A percentile compares a stretch with the other conserved stretches of the same genome.
phyloP scores from a whole-genome alignment of 805 yeast genomes.

The Hanseniaspora nectarophila region DNA sequence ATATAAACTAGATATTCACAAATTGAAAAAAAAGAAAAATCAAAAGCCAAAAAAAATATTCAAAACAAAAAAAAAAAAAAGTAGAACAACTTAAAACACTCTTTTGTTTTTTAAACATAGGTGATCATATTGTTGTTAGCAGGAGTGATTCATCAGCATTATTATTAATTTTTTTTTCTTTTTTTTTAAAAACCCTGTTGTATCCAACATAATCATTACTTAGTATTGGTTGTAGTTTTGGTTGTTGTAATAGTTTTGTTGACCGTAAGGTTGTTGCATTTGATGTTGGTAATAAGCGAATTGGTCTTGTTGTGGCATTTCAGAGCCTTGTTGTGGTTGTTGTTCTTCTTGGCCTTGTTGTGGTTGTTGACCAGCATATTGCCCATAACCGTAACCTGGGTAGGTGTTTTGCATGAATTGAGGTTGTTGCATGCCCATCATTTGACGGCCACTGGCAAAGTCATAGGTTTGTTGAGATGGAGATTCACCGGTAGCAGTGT shows the following conservation, averaged over 20 bases:
- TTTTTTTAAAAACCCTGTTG: too few species aligned
- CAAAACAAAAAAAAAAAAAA: too few species aligned
- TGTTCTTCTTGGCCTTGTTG: conserved; percentile 23
- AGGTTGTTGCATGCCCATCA: conserved; percentile 12
- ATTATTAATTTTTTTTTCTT: too few species aligned
- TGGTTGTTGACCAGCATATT: conserved; percentile 12
- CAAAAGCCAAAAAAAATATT: not conserved
- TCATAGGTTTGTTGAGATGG: conserved; percentile 22
- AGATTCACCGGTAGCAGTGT: conserved; percentile 21
- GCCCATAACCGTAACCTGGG: conserved; percentile 1
- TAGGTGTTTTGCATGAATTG: conserved; percentile 10
- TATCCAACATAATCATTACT: too few species aligned
- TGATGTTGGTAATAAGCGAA: conserved; percentile 13
- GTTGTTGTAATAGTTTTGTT: conserved; percentile 28
- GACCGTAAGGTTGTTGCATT: conserved; percentile 24
- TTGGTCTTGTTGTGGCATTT: conserved; percentile 19
- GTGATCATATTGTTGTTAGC: too few species aligned
- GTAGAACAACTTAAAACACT: too few species aligned
- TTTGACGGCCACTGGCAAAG: conserved; percentile 19
- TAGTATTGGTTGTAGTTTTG: conserved; percentile 18
- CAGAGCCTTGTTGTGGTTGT: conserved; percentile 20
- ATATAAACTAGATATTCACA: too few species aligned
- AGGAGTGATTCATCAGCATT: too few species aligned
- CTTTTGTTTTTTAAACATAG: too few species aligned
- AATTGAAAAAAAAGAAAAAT: too few species aligned